Evolutionary conservation across 2,329 filamentous ascomycete genomes (phyloP), one percentile per base, ranked within the genome.

Genomic region (Monilinia polystroma): DNA sequence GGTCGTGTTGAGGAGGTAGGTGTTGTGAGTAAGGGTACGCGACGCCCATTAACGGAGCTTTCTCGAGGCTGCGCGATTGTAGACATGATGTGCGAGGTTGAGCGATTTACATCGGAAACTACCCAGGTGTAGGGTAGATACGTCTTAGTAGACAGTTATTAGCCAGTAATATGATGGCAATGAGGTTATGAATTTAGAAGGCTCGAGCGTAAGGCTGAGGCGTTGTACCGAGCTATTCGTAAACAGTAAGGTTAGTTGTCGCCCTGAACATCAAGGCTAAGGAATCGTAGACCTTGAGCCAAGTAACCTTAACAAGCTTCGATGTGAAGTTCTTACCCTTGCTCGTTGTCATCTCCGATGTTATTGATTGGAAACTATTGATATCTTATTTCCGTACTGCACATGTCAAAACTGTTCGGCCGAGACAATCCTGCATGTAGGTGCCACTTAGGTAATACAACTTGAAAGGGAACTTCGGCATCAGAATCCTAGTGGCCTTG

Each of bases 1-100:
- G 90, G 88, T 16, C 92, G 90, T 49, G 85, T 84, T 45, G 92
- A 95, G 51, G 89, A 90, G 8, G 89, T 89, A 0, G 91, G 90
- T 4, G 89, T 89, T 10, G 83, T 80, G 54, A 86, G 80, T 16
- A 83, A 82, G 80, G 81, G 76, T 75, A 87, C 76, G 74, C 86
- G 80, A 74, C 87, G 81, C 79, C 85, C 76, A 79, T 84, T 71
- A 79, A 85, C 65, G 80, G 89, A 73, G 53, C 82, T 80, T 52
- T 89, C 86, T 67, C 87, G 84, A 32, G 86, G 86, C 12, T 84
- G 83, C 52, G 87, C 85, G 69, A 89, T 89, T 53, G 86, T 88
- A 11, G 87, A 88, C 87, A 89, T 89, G 60, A 49, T 71, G 59
- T 41, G 47, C 38, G n/a, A 23, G 41, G 38, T 62, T 7, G 20